These are phyloP conservation scores for Mucor plumbeus DNA, from an alignment of 371 early-diverging fungal genomes.

Conservation along the genomic window DNA sequence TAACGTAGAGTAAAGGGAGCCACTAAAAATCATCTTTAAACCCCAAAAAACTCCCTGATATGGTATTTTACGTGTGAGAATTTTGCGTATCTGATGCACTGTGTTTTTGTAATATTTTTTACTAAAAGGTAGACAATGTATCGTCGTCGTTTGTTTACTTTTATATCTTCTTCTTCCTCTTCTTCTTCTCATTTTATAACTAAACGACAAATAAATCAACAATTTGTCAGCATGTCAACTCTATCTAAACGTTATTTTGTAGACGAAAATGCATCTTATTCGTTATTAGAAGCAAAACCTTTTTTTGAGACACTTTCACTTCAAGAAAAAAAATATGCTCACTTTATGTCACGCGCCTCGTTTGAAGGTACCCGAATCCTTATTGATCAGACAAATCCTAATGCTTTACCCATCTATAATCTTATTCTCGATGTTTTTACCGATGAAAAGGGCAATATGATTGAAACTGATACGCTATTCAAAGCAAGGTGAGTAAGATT, in stretches of 20 bases:
- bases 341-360: constrained; percentile 61
- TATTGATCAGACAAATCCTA: constrained; percentile 49
- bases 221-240: constrained; percentile 11
- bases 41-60: background rate
- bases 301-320: constrained; percentile 58
- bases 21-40: background rate
- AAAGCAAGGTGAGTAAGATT: constrained; percentile 29
- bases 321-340: constrained; percentile 64
- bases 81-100: background rate
- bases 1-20: too few species aligned
- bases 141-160: constrained; percentile 4
- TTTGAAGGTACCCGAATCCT: constrained; percentile 63
- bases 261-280: constrained; percentile 55
- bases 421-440: constrained; percentile 40
- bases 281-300: constrained; percentile 54
- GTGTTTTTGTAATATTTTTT: background rate
- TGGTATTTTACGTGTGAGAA: background rate
- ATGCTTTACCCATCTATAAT: constrained; percentile 47
- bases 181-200: background rate
- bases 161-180: background rate
- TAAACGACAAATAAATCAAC: background rate
- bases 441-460: constrained; percentile 26
- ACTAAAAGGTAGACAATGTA: background rate
- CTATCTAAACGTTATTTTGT: constrained; percentile 47
- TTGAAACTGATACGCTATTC: constrained; percentile 31